A percentile compares a stretch with the other conserved stretches of the same genome.
Conservation (phyloP, 176 grass and related monocot genomes). For the Oryza glumipatula region DNA sequence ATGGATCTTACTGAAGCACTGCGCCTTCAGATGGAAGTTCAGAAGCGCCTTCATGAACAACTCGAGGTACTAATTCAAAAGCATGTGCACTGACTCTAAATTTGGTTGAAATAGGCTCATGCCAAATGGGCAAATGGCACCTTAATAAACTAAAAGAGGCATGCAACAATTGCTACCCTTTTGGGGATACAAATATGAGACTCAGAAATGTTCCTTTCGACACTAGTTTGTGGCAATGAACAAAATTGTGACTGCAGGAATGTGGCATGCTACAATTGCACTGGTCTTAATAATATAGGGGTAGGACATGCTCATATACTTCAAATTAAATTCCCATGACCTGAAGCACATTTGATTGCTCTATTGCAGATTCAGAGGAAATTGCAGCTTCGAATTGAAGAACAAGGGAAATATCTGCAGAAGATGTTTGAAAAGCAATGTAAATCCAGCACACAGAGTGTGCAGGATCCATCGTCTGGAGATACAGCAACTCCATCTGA, state of each 20-base stretch:
- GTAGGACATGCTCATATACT: slow-evolving; percentile 13
- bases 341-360: slow-evolving; percentile 37
- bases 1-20: slow-evolving; percentile 94
- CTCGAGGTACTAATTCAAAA: slow-evolving; percentile 67
- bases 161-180: background rate
- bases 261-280: background rate
- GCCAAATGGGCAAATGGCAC: background rate
- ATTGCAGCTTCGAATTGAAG: slow-evolving; percentile 81
- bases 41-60: slow-evolving; percentile 97
- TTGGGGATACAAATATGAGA: slow-evolving; percentile 29
- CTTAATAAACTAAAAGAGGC: background rate
- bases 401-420: slow-evolving; percentile 86
- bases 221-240: background rate
- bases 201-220: background rate
- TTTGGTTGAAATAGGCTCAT: background rate
- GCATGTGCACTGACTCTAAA: slow-evolving; percentile 20
- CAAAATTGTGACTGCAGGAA: slow-evolving; percentile 9
- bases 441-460: slow-evolving; percentile 42
- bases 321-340: slow-evolving; percentile 17
- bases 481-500: slow-evolving; percentile 35
- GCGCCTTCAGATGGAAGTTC: slow-evolving; percentile 96
- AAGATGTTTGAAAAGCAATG: slow-evolving; percentile 92
- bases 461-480: slow-evolving; percentile 41
- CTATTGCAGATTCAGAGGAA: slow-evolving; percentile 78
- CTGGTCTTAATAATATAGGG: slow-evolving; percentile 28